These are phyloP conservation scores for Clonostachys chloroleuca DNA, from an alignment of 2,329 filamentous ascomycete species.

Conservation along the genomic window DNA sequence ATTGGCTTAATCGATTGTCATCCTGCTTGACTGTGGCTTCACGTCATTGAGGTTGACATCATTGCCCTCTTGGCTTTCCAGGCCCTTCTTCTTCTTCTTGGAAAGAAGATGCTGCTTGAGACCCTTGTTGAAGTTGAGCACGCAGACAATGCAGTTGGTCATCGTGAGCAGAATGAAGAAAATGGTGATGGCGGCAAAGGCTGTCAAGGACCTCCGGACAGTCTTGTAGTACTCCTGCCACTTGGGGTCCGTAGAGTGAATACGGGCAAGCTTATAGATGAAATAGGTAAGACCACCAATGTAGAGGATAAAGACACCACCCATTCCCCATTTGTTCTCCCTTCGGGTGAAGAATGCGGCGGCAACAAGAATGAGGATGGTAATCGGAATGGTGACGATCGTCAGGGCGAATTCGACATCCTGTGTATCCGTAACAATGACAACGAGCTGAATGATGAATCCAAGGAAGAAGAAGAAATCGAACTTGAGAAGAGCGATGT, in stretches of 20 bases:
- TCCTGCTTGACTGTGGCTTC: slow-evolving; percentile 50
- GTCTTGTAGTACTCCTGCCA: slow-evolving; percentile 63
- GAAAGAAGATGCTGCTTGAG: slow-evolving; percentile 80
- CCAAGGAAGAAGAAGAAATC: slow-evolving; percentile 99
- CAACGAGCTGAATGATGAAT: slow-evolving; percentile 96
- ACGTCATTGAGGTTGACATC: slow-evolving; percentile 53
- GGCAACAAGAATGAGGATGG: slow-evolving; percentile 79
- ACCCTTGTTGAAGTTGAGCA: slow-evolving; percentile 84
- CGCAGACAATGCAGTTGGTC: slow-evolving; percentile 79
- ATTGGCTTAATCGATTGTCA: slow-evolving; percentile 55
- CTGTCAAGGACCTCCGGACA: slow-evolving; percentile 80
- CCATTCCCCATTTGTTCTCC: slow-evolving; percentile 78
- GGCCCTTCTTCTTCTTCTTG: slow-evolving; percentile 31
- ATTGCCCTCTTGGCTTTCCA: slow-evolving; percentile 52
- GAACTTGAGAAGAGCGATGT: slow-evolving; percentile 96
- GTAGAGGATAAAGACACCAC: slow-evolving; percentile 76
- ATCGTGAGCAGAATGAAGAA: slow-evolving; percentile 87
- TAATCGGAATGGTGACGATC: slow-evolving; percentile 84
- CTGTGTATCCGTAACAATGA: slow-evolving; percentile 70
- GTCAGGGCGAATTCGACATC: slow-evolving; percentile 81
- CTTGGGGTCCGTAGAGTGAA: slow-evolving; percentile 62
- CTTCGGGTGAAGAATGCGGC: slow-evolving; percentile 82
- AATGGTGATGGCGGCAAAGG: slow-evolving; percentile 91
- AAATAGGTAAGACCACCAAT: slow-evolving; percentile 91
- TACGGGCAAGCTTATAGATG: slow-evolving; percentile 95